Conservation (phyloP, 306 rosid genomes). For the Pueraria montana region DNA sequence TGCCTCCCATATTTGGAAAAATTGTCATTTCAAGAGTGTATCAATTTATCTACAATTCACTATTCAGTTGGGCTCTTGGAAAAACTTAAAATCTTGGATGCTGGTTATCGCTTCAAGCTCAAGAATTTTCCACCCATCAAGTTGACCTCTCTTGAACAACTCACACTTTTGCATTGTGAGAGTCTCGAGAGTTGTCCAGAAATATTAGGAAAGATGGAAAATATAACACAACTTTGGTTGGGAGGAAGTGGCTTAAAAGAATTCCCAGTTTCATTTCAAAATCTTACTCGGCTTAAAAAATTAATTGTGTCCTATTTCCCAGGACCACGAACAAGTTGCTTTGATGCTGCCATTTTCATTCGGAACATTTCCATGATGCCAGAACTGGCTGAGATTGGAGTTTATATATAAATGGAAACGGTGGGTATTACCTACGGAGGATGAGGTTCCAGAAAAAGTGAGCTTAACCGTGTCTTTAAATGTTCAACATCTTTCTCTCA, state of each 20-base stretch:
- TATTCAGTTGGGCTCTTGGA: too few relatives aligned
- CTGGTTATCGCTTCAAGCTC: rapidly evolving
- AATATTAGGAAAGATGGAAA: neutral
- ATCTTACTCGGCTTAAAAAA: neutral
- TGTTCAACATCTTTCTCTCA: neutral
- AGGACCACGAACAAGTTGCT: neutral
- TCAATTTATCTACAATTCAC: too few relatives aligned
- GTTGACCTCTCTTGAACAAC: neutral
- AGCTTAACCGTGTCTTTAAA: neutral
- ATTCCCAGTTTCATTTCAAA: neutral
- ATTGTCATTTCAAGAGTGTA: too few relatives aligned
- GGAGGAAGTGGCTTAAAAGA: neutral
- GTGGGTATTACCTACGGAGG: too few relatives aligned
- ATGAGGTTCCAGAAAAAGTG: too few relatives aligned
- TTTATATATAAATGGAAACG: neutral
- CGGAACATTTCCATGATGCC: neutral
- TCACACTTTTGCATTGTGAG: rapidly evolving
- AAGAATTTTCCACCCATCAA: neutral
- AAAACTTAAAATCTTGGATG: too few relatives aligned
- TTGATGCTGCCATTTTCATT: too few relatives aligned
- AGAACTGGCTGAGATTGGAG: rapidly evolving
- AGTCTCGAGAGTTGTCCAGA: neutral
- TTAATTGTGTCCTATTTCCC: too few relatives aligned
- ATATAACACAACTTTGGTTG: neutral
- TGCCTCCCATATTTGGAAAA: too few relatives aligned